These are phyloP conservation scores for Diospyros lotus DNA, from an alignment of 148 eudicot genomes.

Conservation along the genomic window DNA sequence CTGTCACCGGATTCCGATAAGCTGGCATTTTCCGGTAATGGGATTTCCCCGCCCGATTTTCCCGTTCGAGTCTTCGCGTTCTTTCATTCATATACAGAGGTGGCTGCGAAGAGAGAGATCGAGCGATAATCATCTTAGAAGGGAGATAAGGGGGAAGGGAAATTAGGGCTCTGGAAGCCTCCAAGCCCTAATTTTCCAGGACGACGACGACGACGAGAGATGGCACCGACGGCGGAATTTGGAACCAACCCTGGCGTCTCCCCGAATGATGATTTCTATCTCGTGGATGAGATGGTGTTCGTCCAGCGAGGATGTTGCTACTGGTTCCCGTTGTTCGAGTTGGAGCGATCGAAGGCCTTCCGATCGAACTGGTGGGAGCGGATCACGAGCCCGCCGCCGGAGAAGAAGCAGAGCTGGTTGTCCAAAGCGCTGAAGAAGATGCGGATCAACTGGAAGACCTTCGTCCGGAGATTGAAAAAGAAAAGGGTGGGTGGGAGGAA, in stretches of 20 bases:
- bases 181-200: not conserved
- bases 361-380: constrained; percentile 30
- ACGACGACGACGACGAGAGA: not conserved
- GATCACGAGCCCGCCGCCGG: constrained; percentile 12
- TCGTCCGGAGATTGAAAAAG: constrained; percentile 33
- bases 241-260: not conserved
- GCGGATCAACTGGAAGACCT: constrained; percentile 45
- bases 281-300: constrained; percentile 17
- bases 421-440: constrained; percentile 5
- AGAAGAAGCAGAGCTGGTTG: constrained; percentile 17
- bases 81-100: not conserved
- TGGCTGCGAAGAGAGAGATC: not conserved
- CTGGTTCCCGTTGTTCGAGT: constrained; percentile 12
- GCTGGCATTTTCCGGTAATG: too few relatives aligned
- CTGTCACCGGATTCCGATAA: too few relatives aligned
- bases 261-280: not conserved
- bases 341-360: not conserved
- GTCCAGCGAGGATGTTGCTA: constrained; percentile 30
- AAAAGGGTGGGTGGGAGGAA: constrained; percentile 1
- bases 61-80: too few relatives aligned
- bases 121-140: not conserved
- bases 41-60: too few relatives aligned
- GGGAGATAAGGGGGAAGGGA: constrained; percentile 17
- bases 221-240: constrained; percentile 1
- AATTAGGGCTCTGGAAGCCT: not conserved